Percentiles rank a stretch among this genome's conserved stretches.
phyloP scores from a whole-genome alignment of 768 basidiomycete species.

The Mycena metata region DNA sequence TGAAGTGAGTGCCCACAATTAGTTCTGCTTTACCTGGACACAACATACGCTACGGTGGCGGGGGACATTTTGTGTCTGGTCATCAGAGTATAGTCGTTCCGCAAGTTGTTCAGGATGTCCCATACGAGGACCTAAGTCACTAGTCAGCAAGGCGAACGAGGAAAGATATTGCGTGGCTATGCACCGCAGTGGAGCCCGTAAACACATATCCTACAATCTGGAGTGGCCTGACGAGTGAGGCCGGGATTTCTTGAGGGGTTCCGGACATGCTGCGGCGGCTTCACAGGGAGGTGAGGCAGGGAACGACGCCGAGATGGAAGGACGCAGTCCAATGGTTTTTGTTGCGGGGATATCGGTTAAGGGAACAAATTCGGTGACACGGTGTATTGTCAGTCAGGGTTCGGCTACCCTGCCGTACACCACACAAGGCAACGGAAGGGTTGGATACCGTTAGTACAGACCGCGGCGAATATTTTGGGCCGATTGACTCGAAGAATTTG shows the following conservation, averaged over 20 bases:
- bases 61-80: conserved; percentile 18
- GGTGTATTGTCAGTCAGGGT: conserved; percentile 4
- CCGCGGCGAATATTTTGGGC: too few relatives aligned
- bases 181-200: conserved; percentile 18
- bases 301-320: conserved; percentile 9
- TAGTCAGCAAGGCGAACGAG: conserved; percentile 4
- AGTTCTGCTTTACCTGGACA: conserved; percentile 26
- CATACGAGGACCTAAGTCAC: conserved; percentile 13
- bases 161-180: conserved; percentile 12
- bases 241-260: conserved; percentile 13
- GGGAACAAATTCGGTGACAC: neutral
- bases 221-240: conserved; percentile 11
- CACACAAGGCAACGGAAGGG: neutral
- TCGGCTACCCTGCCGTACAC: conserved; percentile 8
- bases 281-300: conserved; percentile 11
- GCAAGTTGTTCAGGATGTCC: conserved; percentile 21
- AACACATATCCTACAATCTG: conserved; percentile 8
- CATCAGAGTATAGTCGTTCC: conserved; percentile 17
- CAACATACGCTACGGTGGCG: conserved; percentile 43
- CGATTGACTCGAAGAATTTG: too few relatives aligned
- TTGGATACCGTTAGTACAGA: conserved; percentile 4
- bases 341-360: conserved; percentile 7
- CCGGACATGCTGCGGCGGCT: conserved; percentile 14
- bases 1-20: conserved; percentile 6
- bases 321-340: conserved; percentile 5